Evolutionary conservation across 2,329 filamentous ascomycete genomes (phyloP).

Genomic region (Pseudocercospora cruenta): DNA sequence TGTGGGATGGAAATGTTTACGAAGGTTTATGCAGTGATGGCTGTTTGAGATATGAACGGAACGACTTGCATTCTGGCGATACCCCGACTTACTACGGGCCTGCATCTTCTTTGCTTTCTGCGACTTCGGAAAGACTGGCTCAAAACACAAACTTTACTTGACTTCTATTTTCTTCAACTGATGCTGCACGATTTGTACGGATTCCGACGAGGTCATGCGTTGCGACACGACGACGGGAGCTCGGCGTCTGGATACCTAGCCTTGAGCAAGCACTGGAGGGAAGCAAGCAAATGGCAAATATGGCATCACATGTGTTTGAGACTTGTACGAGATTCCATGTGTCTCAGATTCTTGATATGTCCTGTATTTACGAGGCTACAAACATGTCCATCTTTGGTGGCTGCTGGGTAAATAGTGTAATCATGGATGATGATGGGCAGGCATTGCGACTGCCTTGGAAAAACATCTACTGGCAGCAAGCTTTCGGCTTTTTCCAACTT

Average conservation of each 20-base stretch:
- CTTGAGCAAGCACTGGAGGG: slow-evolving; percentile 11
- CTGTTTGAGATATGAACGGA: slow-evolving; percentile 14
- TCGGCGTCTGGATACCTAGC: slow-evolving; percentile 19
- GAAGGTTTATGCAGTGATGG: slow-evolving; percentile 19
- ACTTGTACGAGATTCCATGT: background rate
- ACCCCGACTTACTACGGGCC: slow-evolving; percentile 18
- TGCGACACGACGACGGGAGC: slow-evolving; percentile 3
- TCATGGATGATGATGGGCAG: slow-evolving; percentile 6
- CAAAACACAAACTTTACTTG: slow-evolving; percentile 4
- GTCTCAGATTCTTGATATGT: slow-evolving; percentile 1
- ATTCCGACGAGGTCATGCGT: background rate
- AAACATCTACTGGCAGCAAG: background rate
- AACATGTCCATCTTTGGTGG: background rate
- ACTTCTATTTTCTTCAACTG: slow-evolving; percentile 1
- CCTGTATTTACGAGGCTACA: slow-evolving; percentile 13
- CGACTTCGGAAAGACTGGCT: slow-evolving; percentile 14
- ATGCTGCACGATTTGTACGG: background rate
- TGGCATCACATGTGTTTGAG: background rate
- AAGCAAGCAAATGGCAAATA: background rate
- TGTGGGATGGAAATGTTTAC: slow-evolving; percentile 2
- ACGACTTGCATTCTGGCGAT: slow-evolving; percentile 28
- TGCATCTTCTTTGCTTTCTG: slow-evolving; percentile 8
- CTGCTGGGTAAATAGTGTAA: slow-evolving; percentile 15
- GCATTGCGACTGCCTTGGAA: background rate
- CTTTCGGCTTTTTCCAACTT: slow-evolving; percentile 4